Evolutionary conservation across 371 early-diverging fungal genomes (phyloP).

Genomic region (Circinella minor): DNA sequence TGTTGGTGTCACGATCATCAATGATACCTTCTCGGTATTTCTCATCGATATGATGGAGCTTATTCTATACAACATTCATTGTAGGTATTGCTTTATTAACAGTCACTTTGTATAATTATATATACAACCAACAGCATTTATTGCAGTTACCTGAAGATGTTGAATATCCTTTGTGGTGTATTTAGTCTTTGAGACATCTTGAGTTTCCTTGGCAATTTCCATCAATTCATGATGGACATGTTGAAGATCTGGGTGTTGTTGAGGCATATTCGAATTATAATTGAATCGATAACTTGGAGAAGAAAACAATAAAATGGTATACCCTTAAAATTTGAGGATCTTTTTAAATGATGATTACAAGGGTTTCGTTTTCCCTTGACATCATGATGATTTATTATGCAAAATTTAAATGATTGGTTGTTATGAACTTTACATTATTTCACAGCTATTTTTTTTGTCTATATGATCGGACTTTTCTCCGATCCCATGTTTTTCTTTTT

Average conservation of each 20-base stretch:
- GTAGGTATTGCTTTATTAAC: too few relatives aligned
- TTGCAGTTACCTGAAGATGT: slow-evolving; percentile 31
- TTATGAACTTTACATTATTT: too few relatives aligned
- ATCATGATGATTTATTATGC: slow-evolving; percentile 5
- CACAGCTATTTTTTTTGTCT: too few relatives aligned
- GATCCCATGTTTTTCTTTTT: too few relatives aligned
- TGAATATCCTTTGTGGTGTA: slow-evolving; percentile 40
- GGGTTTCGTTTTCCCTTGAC: slow-evolving; percentile 4
- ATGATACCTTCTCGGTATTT: slow-evolving; percentile 28
- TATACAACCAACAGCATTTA: too few relatives aligned
- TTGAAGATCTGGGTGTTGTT: slow-evolving; percentile 13
- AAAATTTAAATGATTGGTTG: background rate
- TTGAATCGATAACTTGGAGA: background rate
- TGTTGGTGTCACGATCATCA: slow-evolving; percentile 21
- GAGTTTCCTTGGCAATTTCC: slow-evolving; percentile 43
- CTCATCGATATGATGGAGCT: slow-evolving; percentile 34
- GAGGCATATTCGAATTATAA: slow-evolving; percentile 12
- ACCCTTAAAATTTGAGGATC: background rate
- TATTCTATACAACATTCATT: slow-evolving; percentile 16
- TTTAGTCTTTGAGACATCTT: slow-evolving; percentile 30
- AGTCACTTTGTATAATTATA: too few relatives aligned
- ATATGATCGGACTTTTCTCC: too few relatives aligned
- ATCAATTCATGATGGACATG: slow-evolving; percentile 44
- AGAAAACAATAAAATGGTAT: background rate
- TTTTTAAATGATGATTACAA: background rate